A percentile compares a stretch with the other conserved stretches of the same genome.
Evolutionary conservation across 2,329 filamentous ascomycete genomes (phyloP).

Genomic region (Venturia effusa): DNA sequence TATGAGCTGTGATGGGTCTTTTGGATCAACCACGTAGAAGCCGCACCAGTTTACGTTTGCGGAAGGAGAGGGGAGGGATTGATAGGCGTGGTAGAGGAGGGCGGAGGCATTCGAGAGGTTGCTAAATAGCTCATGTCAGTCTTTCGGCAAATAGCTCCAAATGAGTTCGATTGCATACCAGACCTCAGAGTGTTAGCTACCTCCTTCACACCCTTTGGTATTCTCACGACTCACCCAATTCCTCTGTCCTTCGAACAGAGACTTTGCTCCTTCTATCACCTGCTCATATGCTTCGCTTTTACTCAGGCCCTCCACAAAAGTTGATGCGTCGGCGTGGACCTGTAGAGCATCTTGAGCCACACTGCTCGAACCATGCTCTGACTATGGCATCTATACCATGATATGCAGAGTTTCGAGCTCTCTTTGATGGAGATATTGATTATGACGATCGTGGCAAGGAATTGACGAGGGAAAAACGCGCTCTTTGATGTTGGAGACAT

Average conservation of each 20-base stretch:
- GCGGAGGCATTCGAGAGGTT: constrained; percentile 69
- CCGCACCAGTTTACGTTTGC: constrained; percentile 69
- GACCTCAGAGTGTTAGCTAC: not conserved
- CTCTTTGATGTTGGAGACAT: not conserved
- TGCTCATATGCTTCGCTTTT: constrained; percentile 67
- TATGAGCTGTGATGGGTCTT: constrained; percentile 45
- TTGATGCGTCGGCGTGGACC: constrained; percentile 73
- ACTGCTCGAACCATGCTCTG: not conserved
- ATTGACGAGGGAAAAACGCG: not conserved
- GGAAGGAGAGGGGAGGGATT: constrained; percentile 57
- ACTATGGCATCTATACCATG: constrained; percentile 3
- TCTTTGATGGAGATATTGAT: not conserved
- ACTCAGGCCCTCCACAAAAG: constrained; percentile 53
- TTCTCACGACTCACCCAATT: constrained; percentile 56
- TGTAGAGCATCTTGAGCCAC: constrained; percentile 3
- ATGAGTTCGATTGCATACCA: not conserved
- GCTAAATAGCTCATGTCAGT: constrained; percentile 30
- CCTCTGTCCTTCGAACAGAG: constrained; percentile 59
- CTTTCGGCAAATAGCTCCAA: not conserved
- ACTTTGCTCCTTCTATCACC: constrained; percentile 58
- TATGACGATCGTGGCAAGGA: not conserved
- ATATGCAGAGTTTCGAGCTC: not conserved
- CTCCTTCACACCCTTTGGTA: too few species aligned
- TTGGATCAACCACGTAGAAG: constrained; percentile 59
- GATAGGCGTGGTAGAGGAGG: constrained; percentile 69